phyloP scores from a whole-genome alignment of 1,284 basidiomycete genomes.

The Ceratobasidium sp. region DNA sequence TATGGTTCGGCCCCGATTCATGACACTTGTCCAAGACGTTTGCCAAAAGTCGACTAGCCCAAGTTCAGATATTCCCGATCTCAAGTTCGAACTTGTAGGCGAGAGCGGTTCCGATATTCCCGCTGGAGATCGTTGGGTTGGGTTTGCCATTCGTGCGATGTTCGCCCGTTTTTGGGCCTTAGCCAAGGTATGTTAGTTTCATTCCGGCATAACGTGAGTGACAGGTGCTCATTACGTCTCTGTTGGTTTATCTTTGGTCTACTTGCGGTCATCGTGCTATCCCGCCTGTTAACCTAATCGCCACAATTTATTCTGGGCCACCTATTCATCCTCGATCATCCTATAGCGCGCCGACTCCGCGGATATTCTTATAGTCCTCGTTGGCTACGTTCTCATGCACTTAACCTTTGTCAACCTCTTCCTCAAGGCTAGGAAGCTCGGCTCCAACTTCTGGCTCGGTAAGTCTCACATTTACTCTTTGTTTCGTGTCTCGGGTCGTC shows the following conservation, averaged over 20 bases:
- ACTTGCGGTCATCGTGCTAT: constrained; percentile 6
- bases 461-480: constrained; percentile 51
- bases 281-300: constrained; percentile 17
- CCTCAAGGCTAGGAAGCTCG: constrained; percentile 86
- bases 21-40: constrained; percentile 26
- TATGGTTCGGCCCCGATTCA: constrained; percentile 33
- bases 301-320: constrained; percentile 2
- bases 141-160: constrained; percentile 85
- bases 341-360: constrained; percentile 90
- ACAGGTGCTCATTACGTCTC: no score
- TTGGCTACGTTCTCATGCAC: constrained; percentile 97
- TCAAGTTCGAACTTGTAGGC: constrained; percentile 58
- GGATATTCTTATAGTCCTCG: constrained; percentile 95
- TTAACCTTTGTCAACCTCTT: constrained; percentile 92
- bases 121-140: constrained; percentile 70
- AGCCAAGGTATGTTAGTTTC: constrained; percentile 70
- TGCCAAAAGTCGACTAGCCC: neutral
- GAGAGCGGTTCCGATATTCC: constrained; percentile 34
- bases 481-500: constrained; percentile 39
- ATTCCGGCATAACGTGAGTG: constrained; percentile 11
- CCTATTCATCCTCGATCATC: constrained; percentile 13
- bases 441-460: constrained; percentile 89
- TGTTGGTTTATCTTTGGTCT: neutral
- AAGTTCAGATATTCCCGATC: neutral
- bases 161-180: constrained; percentile 89